phyloP scores from a whole-genome alignment of 2,329 filamentous ascomycete genomes.

The Neocucurbitaria cava region DNA sequence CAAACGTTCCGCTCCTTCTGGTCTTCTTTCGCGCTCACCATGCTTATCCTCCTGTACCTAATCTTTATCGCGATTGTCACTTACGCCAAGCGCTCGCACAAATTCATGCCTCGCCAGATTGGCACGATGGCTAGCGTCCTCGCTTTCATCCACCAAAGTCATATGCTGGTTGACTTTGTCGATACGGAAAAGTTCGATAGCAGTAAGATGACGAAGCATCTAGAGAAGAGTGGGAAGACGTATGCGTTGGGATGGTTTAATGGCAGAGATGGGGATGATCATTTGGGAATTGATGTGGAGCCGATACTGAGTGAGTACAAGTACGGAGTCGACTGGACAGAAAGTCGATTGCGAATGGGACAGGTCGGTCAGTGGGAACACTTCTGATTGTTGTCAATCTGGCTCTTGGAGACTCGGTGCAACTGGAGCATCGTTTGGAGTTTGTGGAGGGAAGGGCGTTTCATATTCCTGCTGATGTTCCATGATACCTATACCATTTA shows the following conservation, averaged over 20 bases:
- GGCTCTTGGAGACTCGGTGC: not conserved
- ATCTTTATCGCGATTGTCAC: slow-evolving; percentile 65
- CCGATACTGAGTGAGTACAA: slow-evolving; percentile 70
- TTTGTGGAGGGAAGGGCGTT: not conserved
- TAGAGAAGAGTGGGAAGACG: slow-evolving; percentile 67
- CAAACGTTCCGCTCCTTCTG: slow-evolving; percentile 67
- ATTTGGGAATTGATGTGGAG: slow-evolving; percentile 81
- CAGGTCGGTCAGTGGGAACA: slow-evolving; percentile 35
- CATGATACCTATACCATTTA: slow-evolving; percentile 2
- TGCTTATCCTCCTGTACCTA: slow-evolving; percentile 72
- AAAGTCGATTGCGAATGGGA: slow-evolving; percentile 41
- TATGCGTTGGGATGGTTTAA: slow-evolving; percentile 81
- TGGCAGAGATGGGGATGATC: slow-evolving; percentile 74
- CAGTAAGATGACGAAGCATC: slow-evolving; percentile 65
- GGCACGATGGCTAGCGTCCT: slow-evolving; percentile 79
- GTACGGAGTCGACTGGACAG: slow-evolving; percentile 60
- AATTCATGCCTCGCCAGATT: slow-evolving; percentile 79
- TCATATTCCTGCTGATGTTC: not conserved
- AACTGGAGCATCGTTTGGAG: too few relatives aligned
- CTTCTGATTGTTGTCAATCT: slow-evolving; percentile 13
- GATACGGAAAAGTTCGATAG: slow-evolving; percentile 70
- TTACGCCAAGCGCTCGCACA: slow-evolving; percentile 67
- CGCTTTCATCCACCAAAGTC: slow-evolving; percentile 79
- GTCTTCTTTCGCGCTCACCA: slow-evolving; percentile 67
- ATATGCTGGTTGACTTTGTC: slow-evolving; percentile 80